Conservation (phyloP, 83 land plant genomes). For the Diphasiastrum complanatum region DNA sequence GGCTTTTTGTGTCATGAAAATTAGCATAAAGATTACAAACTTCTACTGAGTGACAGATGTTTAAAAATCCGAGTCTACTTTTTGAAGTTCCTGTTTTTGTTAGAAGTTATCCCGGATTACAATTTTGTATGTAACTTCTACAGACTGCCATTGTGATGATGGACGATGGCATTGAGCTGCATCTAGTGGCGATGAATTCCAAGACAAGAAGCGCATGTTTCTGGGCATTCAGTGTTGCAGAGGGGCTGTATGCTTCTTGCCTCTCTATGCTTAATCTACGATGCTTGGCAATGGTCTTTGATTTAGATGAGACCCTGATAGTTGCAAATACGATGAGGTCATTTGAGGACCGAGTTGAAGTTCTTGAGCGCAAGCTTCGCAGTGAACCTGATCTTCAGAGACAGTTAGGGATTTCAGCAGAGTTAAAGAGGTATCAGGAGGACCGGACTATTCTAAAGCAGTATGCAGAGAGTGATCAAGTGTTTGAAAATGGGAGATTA, state of each 20-base stretch:
- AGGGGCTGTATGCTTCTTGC: conserved; percentile 58
- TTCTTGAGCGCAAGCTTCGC: conserved; percentile 41
- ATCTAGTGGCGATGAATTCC: conserved; percentile 75
- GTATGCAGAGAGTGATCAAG: conserved; percentile 62
- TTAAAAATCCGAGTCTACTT: too few relatives aligned
- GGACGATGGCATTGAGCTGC: conserved; percentile 61
- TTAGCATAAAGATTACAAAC: too few relatives aligned
- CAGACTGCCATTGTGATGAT: conserved; percentile 71
- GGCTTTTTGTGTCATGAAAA: too few relatives aligned
- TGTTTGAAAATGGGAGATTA: conserved; percentile 59
- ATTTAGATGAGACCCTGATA: conserved; percentile 92
- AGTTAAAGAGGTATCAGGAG: conserved; percentile 69
- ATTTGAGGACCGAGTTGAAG: conserved; percentile 84
- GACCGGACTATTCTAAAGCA: conserved; percentile 73
- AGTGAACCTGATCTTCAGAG: conserved; percentile 51
- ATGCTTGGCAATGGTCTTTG: conserved; percentile 90
- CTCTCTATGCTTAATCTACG: conserved; percentile 69
- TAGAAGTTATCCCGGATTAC: neutral
- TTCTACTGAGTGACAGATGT: too few relatives aligned
- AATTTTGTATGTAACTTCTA: neutral
- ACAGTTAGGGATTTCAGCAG: conserved; percentile 47
- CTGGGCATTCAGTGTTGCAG: conserved; percentile 65
- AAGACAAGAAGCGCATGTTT: conserved; percentile 44
- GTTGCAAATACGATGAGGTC: conserved; percentile 94
- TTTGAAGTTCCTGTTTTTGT: neutral